These are phyloP conservation scores for Lycium barbarum DNA, from an alignment of 257 asterid species.

Conservation along the genomic window DNA sequence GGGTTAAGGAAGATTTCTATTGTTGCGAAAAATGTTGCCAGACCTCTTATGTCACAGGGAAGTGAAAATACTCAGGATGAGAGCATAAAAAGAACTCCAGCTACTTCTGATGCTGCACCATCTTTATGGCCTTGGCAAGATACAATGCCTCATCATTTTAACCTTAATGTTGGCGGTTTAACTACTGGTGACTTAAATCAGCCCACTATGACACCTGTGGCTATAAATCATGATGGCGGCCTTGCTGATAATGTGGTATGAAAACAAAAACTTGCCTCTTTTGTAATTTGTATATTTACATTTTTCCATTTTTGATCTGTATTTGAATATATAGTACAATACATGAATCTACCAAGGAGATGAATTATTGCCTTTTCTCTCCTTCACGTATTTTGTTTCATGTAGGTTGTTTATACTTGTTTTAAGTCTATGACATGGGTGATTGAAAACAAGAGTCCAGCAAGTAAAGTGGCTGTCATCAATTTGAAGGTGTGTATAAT, in stretches of 20 bases:
- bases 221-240: constrained; percentile 66
- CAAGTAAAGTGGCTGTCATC: constrained; percentile 70
- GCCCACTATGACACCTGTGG: constrained; percentile 65
- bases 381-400: not conserved
- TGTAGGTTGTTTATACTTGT: constrained; percentile 76
- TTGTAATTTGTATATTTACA: constrained; percentile 7
- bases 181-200: constrained; percentile 51
- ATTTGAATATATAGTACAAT: not conserved
- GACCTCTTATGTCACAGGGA: constrained; percentile 52
- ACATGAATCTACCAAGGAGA: not conserved
- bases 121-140: constrained; percentile 76
- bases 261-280: not conserved
- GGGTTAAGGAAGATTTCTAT: constrained; percentile 62
- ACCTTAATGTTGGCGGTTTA: constrained; percentile 59
- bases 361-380: not conserved
- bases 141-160: constrained; percentile 52
- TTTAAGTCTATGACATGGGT: constrained; percentile 81
- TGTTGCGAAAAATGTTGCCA: constrained; percentile 53
- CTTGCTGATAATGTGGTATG: constrained; percentile 70
- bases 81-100: constrained; percentile 49
- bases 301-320: constrained; percentile 13
- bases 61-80: constrained; percentile 55
- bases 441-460: constrained; percentile 58
- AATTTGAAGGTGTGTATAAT: constrained; percentile 65
- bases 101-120: constrained; percentile 51